Conservation (phyloP, 2,329 filamentous ascomycete species). For the Colletotrichum tanaceti region DNA sequence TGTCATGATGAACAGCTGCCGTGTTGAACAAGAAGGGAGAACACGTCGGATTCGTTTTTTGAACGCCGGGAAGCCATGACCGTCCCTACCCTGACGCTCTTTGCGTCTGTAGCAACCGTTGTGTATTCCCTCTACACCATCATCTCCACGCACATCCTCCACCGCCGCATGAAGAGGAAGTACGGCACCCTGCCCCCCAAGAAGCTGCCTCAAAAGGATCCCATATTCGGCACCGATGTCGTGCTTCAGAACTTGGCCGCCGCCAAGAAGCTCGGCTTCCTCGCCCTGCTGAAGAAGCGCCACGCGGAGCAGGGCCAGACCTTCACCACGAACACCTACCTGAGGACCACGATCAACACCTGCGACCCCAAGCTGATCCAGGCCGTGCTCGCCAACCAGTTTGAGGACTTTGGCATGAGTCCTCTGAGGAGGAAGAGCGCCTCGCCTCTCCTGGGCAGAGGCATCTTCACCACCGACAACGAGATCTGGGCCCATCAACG, state of each 20-base stretch:
- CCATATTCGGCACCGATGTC: conserved; percentile 16
- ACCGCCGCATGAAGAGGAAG: conserved; percentile 24
- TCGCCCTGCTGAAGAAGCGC: conserved; percentile 20
- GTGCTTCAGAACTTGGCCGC: conserved; percentile 26
- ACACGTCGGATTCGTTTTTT: too few relatives aligned
- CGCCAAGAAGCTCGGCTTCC: conserved; percentile 23
- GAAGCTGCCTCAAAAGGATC: conserved; percentile 25
- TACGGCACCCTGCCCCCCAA: conserved; percentile 29
- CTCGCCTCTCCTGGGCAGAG: conserved; percentile 52
- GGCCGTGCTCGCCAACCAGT: conserved; percentile 63
- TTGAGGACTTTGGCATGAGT: conserved; percentile 60
- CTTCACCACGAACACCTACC: conserved; percentile 27
- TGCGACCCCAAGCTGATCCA: conserved; percentile 65
- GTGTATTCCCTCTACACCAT: conserved; percentile 26
- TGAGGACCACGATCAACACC: conserved; percentile 41
- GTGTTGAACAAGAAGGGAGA: too few relatives aligned
- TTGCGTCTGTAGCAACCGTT: conserved; percentile 25
- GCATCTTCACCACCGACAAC: conserved; percentile 62
- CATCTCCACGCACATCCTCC: conserved; percentile 22
- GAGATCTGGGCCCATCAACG: conserved; percentile 58
- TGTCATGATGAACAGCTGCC: too few relatives aligned
- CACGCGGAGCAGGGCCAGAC: conserved; percentile 23
- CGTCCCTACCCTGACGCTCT: conserved; percentile 7
- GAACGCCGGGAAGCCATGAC: conserved; percentile 9
- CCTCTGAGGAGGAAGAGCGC: conserved; percentile 50